These are phyloP conservation scores for Oryza australiensis DNA, from an alignment of 176 grass and related monocot genomes.

Conservation along the genomic window DNA sequence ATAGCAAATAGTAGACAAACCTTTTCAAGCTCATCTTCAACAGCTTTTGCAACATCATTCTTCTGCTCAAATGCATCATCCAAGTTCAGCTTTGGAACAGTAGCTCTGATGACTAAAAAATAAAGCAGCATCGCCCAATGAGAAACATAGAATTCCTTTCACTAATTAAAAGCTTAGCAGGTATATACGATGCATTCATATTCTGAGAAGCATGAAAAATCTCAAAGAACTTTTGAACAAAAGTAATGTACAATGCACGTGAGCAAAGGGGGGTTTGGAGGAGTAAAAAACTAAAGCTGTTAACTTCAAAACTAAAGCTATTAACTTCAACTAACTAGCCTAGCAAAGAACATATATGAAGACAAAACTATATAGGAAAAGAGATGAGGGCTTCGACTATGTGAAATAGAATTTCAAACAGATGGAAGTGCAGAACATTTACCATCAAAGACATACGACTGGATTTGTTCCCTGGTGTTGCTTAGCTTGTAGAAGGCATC, in stretches of 20 bases:
- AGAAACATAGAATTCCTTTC: neutral
- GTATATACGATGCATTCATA: neutral
- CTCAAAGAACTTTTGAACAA: neutral
- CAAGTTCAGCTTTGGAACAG: constrained; percentile 57
- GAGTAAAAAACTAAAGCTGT: neutral
- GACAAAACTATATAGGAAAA: neutral
- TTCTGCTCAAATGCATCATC: constrained; percentile 70
- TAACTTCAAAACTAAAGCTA: constrained; percentile 2
- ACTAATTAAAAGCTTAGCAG: neutral
- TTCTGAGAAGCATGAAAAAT: neutral
- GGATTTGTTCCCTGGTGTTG: constrained; percentile 73
- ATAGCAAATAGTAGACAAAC: constrained; percentile 21
- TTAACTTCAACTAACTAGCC: neutral
- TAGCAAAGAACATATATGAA: neutral
- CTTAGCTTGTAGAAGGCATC: constrained; percentile 82
- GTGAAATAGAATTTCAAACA: neutral
- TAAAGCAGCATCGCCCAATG: neutral
- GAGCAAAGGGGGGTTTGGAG: neutral
- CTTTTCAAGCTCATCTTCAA: constrained; percentile 78
- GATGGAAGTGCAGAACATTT: neutral
- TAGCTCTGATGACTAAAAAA: constrained; percentile 63
- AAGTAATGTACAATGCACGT: neutral
- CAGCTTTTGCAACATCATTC: constrained; percentile 63
- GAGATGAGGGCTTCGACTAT: neutral
- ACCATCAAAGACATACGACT: constrained; percentile 94